Conservation (phyloP, 2,329 filamentous ascomycete species). For the Verticillium klebahnii region DNA sequence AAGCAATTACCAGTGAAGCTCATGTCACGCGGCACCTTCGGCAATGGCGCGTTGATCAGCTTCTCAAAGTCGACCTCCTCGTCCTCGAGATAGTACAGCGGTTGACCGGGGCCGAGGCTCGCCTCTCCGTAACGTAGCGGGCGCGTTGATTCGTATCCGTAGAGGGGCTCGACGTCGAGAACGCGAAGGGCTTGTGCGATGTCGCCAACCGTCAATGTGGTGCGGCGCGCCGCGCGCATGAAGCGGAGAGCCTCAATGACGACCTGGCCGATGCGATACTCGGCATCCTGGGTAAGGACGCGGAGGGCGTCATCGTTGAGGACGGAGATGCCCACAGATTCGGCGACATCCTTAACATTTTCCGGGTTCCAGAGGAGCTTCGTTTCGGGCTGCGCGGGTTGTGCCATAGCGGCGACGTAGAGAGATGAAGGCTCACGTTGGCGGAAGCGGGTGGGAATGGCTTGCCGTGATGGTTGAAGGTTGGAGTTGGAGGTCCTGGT, state of each 20-base stretch:
- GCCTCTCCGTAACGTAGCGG: conserved; percentile 91
- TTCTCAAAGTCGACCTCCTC: conserved; percentile 99
- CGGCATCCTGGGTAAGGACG: conserved; percentile 85
- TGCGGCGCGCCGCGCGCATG: conserved; percentile 88
- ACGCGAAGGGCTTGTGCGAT: conserved; percentile 79
- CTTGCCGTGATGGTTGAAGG: not conserved
- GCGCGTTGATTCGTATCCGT: conserved; percentile 90
- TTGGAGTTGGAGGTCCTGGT: not conserved
- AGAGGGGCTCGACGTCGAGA: conserved; percentile 89
- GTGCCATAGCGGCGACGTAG: not conserved
- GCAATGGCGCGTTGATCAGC: conserved; percentile 91
- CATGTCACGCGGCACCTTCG: conserved; percentile 90
- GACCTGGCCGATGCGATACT: conserved; percentile 90
- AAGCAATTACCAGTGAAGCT: conserved; percentile 71
- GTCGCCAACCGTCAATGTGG: conserved; percentile 83
- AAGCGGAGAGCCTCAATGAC: conserved; percentile 92
- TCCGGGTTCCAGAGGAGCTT: conserved; percentile 88
- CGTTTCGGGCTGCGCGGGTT: conserved; percentile 24
- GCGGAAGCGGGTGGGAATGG: not conserved
- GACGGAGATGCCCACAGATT: conserved; percentile 83
- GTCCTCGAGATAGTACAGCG: conserved; percentile 95
- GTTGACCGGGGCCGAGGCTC: conserved; percentile 86
- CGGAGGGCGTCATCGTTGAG: conserved; percentile 84
- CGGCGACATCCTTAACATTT: conserved; percentile 91
- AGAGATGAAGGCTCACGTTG: not conserved